Evolutionary conservation across 352 stramenopile species (phyloP).

Genomic region (Paralagenidium karlingii): DNA sequence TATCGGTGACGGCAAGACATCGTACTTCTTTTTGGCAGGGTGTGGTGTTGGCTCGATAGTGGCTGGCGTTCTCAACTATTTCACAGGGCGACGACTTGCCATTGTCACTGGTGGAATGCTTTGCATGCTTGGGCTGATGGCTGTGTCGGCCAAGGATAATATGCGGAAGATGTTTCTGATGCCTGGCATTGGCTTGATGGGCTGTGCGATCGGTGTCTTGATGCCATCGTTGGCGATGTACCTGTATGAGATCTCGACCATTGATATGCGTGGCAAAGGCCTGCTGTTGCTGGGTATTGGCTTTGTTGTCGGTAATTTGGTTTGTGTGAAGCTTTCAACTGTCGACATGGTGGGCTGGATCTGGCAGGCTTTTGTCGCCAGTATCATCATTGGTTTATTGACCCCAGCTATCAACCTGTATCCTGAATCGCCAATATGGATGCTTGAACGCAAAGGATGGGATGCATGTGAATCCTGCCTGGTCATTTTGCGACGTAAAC

Average conservation of each 20-base stretch:
- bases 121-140: slow-evolving; percentile 55
- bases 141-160: slow-evolving; percentile 40
- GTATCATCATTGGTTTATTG: slow-evolving; percentile 64
- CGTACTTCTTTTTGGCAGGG: slow-evolving; percentile 58
- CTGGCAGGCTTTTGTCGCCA: slow-evolving; percentile 75
- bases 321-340: not conserved
- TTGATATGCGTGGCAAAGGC: slow-evolving; percentile 71
- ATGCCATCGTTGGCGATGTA: slow-evolving; percentile 67
- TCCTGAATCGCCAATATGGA: slow-evolving; percentile 76
- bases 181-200: slow-evolving; percentile 49
- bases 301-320: slow-evolving; percentile 38
- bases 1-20: slow-evolving; percentile 40
- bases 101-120: slow-evolving; percentile 61
- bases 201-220: slow-evolving; percentile 40
- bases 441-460: slow-evolving; percentile 62
- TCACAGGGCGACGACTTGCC: slow-evolving; percentile 60
- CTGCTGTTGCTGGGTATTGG: slow-evolving; percentile 58
- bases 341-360: slow-evolving; percentile 62
- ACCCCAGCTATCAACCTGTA: slow-evolving; percentile 77
- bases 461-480: slow-evolving; percentile 64
- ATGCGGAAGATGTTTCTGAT: slow-evolving; percentile 38
- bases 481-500: slow-evolving; percentile 60
- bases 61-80: slow-evolving; percentile 41
- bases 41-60: slow-evolving; percentile 35
- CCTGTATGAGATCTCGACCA: slow-evolving; percentile 79